Base-by-base conservation (phyloP, 2,329 filamentous ascomycete species). In the Penicillium sp. region DNA sequence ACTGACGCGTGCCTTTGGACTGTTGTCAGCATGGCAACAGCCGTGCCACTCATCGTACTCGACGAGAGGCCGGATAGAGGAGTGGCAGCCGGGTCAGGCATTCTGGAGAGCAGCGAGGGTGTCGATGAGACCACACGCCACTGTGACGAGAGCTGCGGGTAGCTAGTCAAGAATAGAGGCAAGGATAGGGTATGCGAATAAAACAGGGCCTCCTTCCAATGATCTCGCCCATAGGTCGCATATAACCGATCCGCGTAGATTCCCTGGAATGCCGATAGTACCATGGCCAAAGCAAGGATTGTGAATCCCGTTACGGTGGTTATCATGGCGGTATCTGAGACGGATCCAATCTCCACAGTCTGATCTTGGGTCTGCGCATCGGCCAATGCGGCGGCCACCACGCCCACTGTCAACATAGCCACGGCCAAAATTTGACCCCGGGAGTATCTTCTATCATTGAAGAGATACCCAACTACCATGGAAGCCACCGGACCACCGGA, bases 401-500 rank as follows among this genome's bases (percentile, higher is more conserved):
- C 90, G 4, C 93, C 93, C 33, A 86, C 60, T 0, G 91, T 97
- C 51, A 98, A 74, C 27, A 96, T 73, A 6, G 84, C 69, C 17
- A 98, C 93, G 16, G 89, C 87, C 15, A 86, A 65, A 6, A 95
- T 74, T 61, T 98, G 93, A 34, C 87, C 76, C 16, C 75, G 76
- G 4, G 87, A 86, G 62, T 95, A 97, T 51, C 77, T 77, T 70
- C 91, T 95, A 7, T 58, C 58, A 27, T 91, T 91, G 58, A 84
- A 89, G 10, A 94, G 54, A 58, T 83, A 89, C 3, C 93, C 93
- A n/a, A 91, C 87, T 11, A 83, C 69, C 80, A 98, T 94, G 7
- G 93, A 97, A 4, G 90, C 94, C 47, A 97, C 94, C 56, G 90
- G 95, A 11, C 93, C 93, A 34, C 91, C 94, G 33, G 90, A 96